Base-by-base conservation (phyloP, 345 rosid genomes). In the Hibiscus mutabilis region DNA sequence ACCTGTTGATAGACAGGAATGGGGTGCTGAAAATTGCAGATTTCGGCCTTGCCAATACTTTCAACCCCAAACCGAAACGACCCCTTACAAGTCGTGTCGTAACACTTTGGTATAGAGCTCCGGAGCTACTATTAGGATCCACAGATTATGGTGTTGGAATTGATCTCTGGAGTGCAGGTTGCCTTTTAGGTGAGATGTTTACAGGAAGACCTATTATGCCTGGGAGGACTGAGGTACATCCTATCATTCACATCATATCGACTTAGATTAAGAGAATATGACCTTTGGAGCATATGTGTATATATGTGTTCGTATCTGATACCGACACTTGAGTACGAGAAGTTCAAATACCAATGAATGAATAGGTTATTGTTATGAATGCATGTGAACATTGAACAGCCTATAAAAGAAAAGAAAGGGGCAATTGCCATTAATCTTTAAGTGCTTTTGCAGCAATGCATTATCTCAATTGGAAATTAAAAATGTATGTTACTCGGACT, bases 151-250 rank as follows among this genome's bases (percentile, higher is more conserved):
- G 97, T 71, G 90, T 84, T 22, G 93, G 93, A 1, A 80, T 93
- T 37, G 98, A 93, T 79, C 82, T 93, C 3, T 93, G 94, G 97
- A 93, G 96, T 57, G 96, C 90, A 0, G 98, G 98, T 4, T 93
- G 98, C 73, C 75, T 93, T 11, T 78, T 91, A 33, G 89, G 88
- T 24, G 98, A 93, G 78, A 92, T 91, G 86, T 86, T 91, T 60
- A 58, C 81, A 7, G 91, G 96, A 70, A 84, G 89, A 74, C 93
- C 98, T 16, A 78, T 93, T 29, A 84, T 91, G 97, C 96, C 94
- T 0, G 98, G 98, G 13, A 88, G 96, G 60, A 91, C 96, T 6
- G 94, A 93, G 86, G 95, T 92, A 84, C 80, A 60, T 31, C 27
- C 35, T 72, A 21, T 24, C 25, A 16, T 56, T 37, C 8, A 25